Evolutionary conservation across 108 stramenopile genomes (phyloP).

Genomic region (Poteriospumella lacustris): DNA sequence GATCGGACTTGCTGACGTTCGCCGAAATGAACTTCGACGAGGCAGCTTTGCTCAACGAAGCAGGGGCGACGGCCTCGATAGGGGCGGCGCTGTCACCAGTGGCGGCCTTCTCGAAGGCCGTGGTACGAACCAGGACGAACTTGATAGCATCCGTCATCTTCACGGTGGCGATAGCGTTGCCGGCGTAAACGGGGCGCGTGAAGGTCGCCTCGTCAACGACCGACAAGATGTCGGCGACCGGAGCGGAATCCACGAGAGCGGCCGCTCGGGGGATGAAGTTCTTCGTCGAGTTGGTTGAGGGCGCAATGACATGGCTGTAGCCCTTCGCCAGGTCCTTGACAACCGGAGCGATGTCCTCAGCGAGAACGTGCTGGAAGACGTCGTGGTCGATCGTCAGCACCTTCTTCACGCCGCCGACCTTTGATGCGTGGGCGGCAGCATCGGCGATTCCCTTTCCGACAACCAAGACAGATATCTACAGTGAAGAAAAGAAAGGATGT

Average conservation of each 20-base stretch:
- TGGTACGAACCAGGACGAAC: slow-evolving; percentile 61
- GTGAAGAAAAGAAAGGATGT: background rate
- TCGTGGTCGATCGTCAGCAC: slow-evolving; percentile 27
- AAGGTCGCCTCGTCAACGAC: slow-evolving; percentile 77
- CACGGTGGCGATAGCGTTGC: slow-evolving; percentile 95
- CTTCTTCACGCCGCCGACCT: slow-evolving; percentile 26
- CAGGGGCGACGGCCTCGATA: slow-evolving; percentile 60
- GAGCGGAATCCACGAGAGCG: slow-evolving; percentile 74
- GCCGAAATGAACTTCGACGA: slow-evolving; percentile 64
- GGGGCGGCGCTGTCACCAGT: slow-evolving; percentile 54
- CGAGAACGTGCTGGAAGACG: slow-evolving; percentile 27
- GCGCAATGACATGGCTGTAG: slow-evolving; percentile 67
- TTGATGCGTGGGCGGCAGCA: slow-evolving; percentile 21
- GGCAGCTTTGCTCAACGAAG: slow-evolving; percentile 40
- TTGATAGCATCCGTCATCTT: slow-evolving; percentile 64
- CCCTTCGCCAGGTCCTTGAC: slow-evolving; percentile 47
- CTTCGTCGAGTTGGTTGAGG: slow-evolving; percentile 79
- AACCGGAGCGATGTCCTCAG: slow-evolving; percentile 43
- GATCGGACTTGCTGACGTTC: slow-evolving; percentile 70
- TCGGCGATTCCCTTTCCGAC: slow-evolving; percentile 19
- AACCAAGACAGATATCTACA: slow-evolving; percentile 25
- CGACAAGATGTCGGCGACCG: slow-evolving; percentile 84
- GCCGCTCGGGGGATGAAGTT: slow-evolving; percentile 89
- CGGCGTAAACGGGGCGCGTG: slow-evolving; percentile 95
- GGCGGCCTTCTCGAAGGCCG: slow-evolving; percentile 90